A percentile compares a stretch with the other conserved stretches of the same genome.
Evolutionary conservation across 495 filamentous ascomycete genomes (phyloP).

Genomic region (Lichenothelia convexa): DNA sequence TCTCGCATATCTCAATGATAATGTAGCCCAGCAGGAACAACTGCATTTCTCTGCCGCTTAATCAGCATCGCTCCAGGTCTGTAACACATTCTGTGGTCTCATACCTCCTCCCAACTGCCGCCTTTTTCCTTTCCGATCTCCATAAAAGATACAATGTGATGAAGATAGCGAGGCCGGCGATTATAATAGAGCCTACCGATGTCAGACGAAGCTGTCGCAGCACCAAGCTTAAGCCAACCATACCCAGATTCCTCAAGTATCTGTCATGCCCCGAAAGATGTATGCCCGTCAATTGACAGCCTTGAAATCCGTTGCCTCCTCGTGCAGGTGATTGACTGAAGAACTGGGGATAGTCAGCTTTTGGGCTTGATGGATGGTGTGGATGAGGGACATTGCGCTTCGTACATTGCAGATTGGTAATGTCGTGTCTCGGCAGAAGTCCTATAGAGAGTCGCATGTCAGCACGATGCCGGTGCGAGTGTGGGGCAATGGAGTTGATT

Average conservation of each 20-base stretch:
- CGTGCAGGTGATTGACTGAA: slow-evolving; percentile 34
- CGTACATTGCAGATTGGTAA: slow-evolving; percentile 93
- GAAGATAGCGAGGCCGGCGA: slow-evolving; percentile 60
- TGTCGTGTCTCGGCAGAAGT: slow-evolving; percentile 83
- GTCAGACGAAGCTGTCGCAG: slow-evolving; percentile 3
- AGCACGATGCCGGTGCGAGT: slow-evolving; percentile 14
- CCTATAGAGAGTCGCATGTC: slow-evolving; percentile 27
- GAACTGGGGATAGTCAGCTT: slow-evolving; percentile 23
- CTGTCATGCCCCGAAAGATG: slow-evolving; percentile 38
- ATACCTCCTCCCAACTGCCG: slow-evolving; percentile 86
- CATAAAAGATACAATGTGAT: slow-evolving; percentile 46
- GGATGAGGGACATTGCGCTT: slow-evolving; percentile 12
- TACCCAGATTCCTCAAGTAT: slow-evolving; percentile 72
- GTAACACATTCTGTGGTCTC: slow-evolving; percentile 4
- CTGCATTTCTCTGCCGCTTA: slow-evolving; percentile 67
- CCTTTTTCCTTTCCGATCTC: slow-evolving; percentile 78
- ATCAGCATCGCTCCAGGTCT: background rate
- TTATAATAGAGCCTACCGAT: slow-evolving; percentile 63
- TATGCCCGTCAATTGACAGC: slow-evolving; percentile 60
- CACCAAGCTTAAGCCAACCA: slow-evolving; percentile 15
- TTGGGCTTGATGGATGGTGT: slow-evolving; percentile 7
- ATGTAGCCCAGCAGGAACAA: slow-evolving; percentile 77
- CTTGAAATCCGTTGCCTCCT: slow-evolving; percentile 31
- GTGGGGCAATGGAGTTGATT: slow-evolving; percentile 4
- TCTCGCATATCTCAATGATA: slow-evolving; percentile 82